Percentiles rank a stretch among this genome's conserved stretches.
Conservation (phyloP, 78 protist genomes). For the Chrysochromulina parva region DNA sequence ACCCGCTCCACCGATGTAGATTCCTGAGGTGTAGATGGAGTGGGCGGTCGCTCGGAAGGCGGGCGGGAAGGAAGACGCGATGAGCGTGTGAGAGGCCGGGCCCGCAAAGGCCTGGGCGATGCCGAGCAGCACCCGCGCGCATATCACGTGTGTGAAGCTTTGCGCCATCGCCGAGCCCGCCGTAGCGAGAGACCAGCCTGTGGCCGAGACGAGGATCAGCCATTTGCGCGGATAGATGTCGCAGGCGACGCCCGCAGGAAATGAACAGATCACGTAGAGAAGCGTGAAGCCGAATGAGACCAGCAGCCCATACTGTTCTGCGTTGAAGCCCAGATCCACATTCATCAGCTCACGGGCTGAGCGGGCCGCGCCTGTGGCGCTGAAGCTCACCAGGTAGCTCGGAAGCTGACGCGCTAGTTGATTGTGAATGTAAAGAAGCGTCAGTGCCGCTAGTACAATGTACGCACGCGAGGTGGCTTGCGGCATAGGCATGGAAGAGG, state of each 20-base stretch:
- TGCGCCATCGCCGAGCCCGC: background rate
- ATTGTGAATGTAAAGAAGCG: background rate
- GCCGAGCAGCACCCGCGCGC: background rate
- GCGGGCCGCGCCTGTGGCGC: background rate
- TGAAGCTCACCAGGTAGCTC: background rate
- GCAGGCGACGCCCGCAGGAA: slow-evolving; percentile 17
- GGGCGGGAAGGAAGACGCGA: background rate
- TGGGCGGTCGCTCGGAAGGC: background rate
- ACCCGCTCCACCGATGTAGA: background rate
- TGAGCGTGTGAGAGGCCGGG: background rate
- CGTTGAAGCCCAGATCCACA: background rate
- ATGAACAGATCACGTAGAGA: background rate
- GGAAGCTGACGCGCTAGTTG: background rate
- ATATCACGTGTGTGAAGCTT: background rate
- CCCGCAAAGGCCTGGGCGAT: background rate
- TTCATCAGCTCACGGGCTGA: background rate
- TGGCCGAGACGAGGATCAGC: background rate
- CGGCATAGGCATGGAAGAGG: no score
- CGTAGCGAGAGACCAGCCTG: background rate
- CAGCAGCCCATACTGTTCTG: background rate
- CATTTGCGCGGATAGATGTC: background rate
- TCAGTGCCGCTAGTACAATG: no score
- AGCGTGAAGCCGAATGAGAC: background rate
- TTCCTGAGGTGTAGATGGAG: background rate
- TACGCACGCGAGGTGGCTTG: no score